Evolutionary conservation across 2,329 filamentous ascomycete species (phyloP), one percentile per base, ranked within the genome.

Genomic region (Xylariaceae sp.): DNA sequence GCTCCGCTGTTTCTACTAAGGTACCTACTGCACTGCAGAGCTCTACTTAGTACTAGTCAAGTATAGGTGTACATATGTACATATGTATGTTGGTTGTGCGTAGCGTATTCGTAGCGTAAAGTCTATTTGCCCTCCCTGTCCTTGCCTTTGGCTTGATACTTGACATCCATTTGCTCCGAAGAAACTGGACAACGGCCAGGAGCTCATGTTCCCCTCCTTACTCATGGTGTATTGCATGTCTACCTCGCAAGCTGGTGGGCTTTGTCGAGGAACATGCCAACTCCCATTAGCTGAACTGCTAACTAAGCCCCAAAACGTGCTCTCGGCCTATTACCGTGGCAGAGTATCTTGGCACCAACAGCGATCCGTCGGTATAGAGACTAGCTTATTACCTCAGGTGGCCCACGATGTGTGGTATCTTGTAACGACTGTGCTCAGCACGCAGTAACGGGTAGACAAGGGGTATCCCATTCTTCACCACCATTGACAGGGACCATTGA

Each of bases 41-140:
- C n/a, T n/a, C n/a, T n/a, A n/a, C n/a, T n/a, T n/a, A n/a, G n/a
- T n/a, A n/a, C n/a, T n/a, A n/a, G n/a, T n/a, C n/a, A n/a, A n/a
- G n/a, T n/a, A n/a, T n/a, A 35, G 32, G 15, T 35, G 32, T 35
- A 15, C 32, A 13, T 35, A 35, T 8, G 32, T 35, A 35, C 11
- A 16, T 35, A 13, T 35, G 11, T 13, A 6, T 4, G 32, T 35
- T 15, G n/a, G 32, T 8, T 35, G 45, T 50, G 23, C 23, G 32
- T 59, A 57, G 57, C 50, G 50, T 39, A 9, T 27, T 55, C 46
- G 18, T 62, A 61, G 60, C 49, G 60, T 35, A 61, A 62, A 62
- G 58, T 67, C 57, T 64, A 66, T 65, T 62, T 60, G 47, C 29
- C 18, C 41, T 35, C 18, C 33, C 42, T 21, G 48, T 60, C 64